Percentiles rank a stretch among this genome's conserved stretches.
Evolutionary conservation across 108 stramenopile genomes (phyloP).

Genomic region (Skeletonema menzelii): DNA sequence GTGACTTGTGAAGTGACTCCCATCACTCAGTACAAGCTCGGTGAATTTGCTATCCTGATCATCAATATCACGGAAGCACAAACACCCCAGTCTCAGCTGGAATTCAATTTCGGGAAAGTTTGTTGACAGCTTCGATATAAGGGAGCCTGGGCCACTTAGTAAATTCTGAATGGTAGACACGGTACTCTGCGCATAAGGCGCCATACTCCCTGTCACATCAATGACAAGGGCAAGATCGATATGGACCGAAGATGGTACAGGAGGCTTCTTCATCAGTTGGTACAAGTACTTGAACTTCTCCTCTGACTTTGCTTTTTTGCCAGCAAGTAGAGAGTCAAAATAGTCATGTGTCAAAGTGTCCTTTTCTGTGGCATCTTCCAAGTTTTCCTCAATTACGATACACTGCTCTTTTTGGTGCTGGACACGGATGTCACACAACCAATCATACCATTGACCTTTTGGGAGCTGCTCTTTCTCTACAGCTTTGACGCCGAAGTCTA

Average conservation of each 20-base stretch:
- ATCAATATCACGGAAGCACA: slow-evolving; percentile 59
- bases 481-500: slow-evolving; percentile 45
- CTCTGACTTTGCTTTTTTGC: slow-evolving; percentile 19
- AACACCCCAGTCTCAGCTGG: slow-evolving; percentile 39
- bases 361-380: slow-evolving; percentile 44
- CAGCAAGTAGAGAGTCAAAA: slow-evolving; percentile 53
- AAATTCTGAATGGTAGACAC: slow-evolving; percentile 37
- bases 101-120: slow-evolving; percentile 59
- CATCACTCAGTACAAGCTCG: slow-evolving; percentile 27
- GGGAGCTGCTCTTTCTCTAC: slow-evolving; percentile 36
- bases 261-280: slow-evolving; percentile 48
- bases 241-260: slow-evolving; percentile 41
- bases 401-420: slow-evolving; percentile 27
- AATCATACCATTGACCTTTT: slow-evolving; percentile 48
- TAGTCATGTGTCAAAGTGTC: slow-evolving; percentile 49
- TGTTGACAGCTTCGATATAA: slow-evolving; percentile 35
- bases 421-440: slow-evolving; percentile 44
- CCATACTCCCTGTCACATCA: slow-evolving; percentile 68
- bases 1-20: slow-evolving; percentile 51
- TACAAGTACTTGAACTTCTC: slow-evolving; percentile 52
- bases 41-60: slow-evolving; percentile 48
- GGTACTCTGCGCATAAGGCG: slow-evolving; percentile 33
- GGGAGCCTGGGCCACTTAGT: slow-evolving; percentile 40
- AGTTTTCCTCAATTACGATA: slow-evolving; percentile 43
- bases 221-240: slow-evolving; percentile 56